Conservation (phyloP, 495 filamentous ascomycete genomes). For the Diplogelasinospora grovesii region DNA sequence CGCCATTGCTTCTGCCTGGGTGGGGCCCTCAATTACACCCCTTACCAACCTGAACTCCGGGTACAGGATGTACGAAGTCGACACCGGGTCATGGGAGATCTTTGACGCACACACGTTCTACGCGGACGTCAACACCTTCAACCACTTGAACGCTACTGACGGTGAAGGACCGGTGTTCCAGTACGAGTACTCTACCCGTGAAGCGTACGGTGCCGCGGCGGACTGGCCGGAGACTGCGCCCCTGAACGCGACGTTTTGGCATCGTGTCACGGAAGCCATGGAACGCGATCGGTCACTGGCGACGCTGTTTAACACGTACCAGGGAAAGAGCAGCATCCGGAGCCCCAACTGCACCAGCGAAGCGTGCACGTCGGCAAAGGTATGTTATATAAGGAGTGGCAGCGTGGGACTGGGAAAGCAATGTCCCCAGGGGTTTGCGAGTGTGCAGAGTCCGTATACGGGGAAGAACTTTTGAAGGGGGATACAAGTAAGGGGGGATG, state of each 20-base stretch:
- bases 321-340: conserved; percentile 46
- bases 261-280: conserved; percentile 54
- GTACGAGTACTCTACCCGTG: conserved; percentile 52
- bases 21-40: conserved; percentile 48
- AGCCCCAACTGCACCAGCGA: conserved; percentile 46
- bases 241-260: conserved; percentile 54
- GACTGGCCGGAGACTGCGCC: conserved; percentile 43
- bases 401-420: conserved; percentile 43
- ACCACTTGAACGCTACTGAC: conserved; percentile 21
- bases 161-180: conserved; percentile 36
- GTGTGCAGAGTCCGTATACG: conserved; percentile 18
- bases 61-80: conserved; percentile 50
- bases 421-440: conserved; percentile 46
- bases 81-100: conserved; percentile 47
- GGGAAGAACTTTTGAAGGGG: conserved; percentile 12
- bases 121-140: conserved; percentile 42
- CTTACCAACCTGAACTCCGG: conserved; percentile 50
- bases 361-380: conserved; percentile 46
- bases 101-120: conserved; percentile 48
- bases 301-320: conserved; percentile 44
- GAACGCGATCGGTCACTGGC: conserved; percentile 43
- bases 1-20: conserved; percentile 41
- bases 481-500: too few species aligned
- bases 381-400: conserved; percentile 56
- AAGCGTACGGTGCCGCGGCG: conserved; percentile 41